phyloP scores from a whole-genome alignment of 169 alveolate species.

The Eimeria maxima region DNA sequence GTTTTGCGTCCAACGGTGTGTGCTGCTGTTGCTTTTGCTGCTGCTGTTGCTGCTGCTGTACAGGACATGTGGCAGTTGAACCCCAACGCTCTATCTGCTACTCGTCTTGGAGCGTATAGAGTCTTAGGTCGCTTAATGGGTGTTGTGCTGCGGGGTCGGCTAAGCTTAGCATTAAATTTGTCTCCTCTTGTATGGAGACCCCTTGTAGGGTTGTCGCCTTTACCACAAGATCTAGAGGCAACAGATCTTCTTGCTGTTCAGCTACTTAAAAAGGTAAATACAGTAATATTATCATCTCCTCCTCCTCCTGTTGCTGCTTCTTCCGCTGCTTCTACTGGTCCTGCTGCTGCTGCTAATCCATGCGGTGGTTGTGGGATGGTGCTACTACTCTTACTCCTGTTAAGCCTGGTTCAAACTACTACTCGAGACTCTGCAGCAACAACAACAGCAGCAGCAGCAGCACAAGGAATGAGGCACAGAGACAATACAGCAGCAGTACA shows the following conservation, averaged over 20 bases:
- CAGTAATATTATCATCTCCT: neutral
- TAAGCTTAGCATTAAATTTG: constrained; percentile 89
- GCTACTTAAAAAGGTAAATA: constrained; percentile 86
- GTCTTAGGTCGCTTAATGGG: constrained; percentile 93
- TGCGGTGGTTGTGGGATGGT: neutral
- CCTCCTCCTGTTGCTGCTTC: neutral
- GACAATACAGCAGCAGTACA: no score
- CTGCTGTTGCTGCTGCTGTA: constrained; percentile 19
- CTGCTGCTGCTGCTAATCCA: neutral
- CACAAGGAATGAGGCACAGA: no score
- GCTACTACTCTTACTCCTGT: neutral
- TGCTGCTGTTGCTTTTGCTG: neutral
- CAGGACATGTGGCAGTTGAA: constrained; percentile 79
- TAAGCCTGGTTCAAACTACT: no score
- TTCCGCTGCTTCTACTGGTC: neutral
- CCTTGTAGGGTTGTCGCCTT: constrained; percentile 86
- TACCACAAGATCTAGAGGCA: constrained; percentile 88
- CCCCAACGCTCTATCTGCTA: constrained; percentile 30
- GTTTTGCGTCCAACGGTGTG: neutral
- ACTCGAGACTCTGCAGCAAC: no score
- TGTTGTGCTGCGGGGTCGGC: constrained; percentile 91
- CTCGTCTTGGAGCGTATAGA: constrained; percentile 87
- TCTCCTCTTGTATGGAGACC: constrained; percentile 93
- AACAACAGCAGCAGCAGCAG: no score
- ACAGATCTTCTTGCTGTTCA: constrained; percentile 90